Base-by-base conservation (phyloP, 371 early-diverging fungal genomes). In the Parasitella parasitica region DNA sequence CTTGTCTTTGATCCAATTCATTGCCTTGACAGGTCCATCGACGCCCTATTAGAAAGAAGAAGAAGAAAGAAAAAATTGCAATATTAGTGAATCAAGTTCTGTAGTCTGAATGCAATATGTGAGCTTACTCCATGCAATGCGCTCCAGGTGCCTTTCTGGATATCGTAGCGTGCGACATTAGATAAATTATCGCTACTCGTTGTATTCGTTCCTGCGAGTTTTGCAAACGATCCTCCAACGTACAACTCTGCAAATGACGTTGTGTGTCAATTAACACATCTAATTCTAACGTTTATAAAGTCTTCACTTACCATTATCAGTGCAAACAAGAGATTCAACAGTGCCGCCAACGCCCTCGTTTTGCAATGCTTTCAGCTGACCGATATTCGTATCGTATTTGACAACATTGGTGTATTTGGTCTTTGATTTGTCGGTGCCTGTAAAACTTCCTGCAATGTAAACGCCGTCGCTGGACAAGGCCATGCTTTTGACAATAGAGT, bases 151-250 rank as follows among this genome's bases (percentile, higher is more conserved):
- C 54, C 36, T 34, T 50, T 38, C 2, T 58, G 38, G 8, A 59
- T 27, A 34, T 59, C 59, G 46, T 73, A 76, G 39, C 55, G 53
- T 16, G 61, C 74, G 24, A 76, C 49, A 57, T 72, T 67, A 12
- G 69, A 59, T 20, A 70, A 52, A 37, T 18, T 34, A 6, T 11
- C n/a, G 55, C 20, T 39, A 7, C 61, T 55, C n/a, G n/a, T n/a
- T 16, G 39, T 37, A 6, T 32, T 36, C 1, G 27, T 53, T n/a
- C 39, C 35, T 2, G 51, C 15, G 12, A 51, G 7, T 15, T 13
- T 61, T n/a, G 63, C 57, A 30, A 82, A 80, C 8, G 38, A 27
- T 3, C 82, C 82, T 34, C 78, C 80, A 4, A 78, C 69, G 53
- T 61, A 81, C 13, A 72, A 41, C 28, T 77, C 70, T 35, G 35